A percentile compares a stretch with the other conserved stretches of the same genome.
Conservation (phyloP, 352 stramenopile species). For the Phytophthora pini region DNA sequence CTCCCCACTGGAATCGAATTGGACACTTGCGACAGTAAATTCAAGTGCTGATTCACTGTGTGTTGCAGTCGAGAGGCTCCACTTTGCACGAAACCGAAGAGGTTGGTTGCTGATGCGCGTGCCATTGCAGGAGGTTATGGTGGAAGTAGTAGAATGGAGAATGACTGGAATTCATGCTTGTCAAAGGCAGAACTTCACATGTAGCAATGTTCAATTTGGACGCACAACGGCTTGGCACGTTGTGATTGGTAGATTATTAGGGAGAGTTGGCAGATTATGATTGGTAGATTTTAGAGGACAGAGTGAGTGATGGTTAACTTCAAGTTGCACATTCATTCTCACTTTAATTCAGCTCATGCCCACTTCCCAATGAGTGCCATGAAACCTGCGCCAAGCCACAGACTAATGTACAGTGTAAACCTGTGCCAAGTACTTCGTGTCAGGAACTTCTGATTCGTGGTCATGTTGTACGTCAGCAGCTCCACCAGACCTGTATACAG, state of each 20-base stretch:
- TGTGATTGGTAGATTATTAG: conserved; percentile 24
- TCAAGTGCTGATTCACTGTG: conserved; percentile 45
- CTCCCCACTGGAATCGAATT: background rate
- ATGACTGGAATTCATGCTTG: conserved; percentile 7
- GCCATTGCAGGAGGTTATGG: conserved; percentile 14
- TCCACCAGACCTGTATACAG: conserved; percentile 75
- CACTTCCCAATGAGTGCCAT: conserved; percentile 79
- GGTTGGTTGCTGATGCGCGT: conserved; percentile 22
- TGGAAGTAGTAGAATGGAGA: conserved; percentile 10
- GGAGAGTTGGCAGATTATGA: conserved; percentile 21
- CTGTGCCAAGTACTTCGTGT: conserved; percentile 28
- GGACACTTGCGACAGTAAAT: conserved; percentile 24
- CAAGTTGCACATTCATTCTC: conserved; percentile 21
- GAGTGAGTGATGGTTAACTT: conserved; percentile 26
- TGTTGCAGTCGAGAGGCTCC: conserved; percentile 42
- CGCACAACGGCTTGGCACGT: conserved; percentile 20
- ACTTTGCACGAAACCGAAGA: conserved; percentile 46
- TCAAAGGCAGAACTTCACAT: conserved; percentile 22
- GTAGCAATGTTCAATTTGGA: conserved; percentile 27
- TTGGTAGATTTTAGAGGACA: conserved; percentile 23
- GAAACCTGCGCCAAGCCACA: conserved; percentile 53
- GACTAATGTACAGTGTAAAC: conserved; percentile 43
- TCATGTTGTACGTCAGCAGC: conserved; percentile 77
- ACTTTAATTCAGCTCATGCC: conserved; percentile 29
- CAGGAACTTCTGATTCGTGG: conserved; percentile 64